Percentiles rank a stretch among this genome's conserved stretches.
Conservation (phyloP, 192 early-diverging fungal species). For the Mortierella alpina region DNA sequence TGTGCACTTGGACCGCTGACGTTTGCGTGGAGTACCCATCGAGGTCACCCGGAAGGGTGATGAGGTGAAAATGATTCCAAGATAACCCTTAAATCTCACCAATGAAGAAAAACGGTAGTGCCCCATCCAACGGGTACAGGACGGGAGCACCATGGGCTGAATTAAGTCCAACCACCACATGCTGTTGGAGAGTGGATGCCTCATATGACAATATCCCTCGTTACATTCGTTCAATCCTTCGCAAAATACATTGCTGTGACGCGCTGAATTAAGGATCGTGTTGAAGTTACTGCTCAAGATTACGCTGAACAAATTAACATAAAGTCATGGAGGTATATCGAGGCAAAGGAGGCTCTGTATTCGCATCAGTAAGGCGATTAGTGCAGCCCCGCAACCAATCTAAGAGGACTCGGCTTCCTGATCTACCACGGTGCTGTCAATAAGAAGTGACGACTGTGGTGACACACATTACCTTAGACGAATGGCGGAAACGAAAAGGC, state of each 20-base stretch:
- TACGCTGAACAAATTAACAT: background rate
- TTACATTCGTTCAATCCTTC: conserved; percentile 9
- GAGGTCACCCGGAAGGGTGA: too few species aligned
- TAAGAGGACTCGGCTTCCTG: conserved; percentile 15
- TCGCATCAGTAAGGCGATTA: conserved; percentile 23
- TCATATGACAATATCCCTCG: background rate
- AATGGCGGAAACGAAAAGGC: too few species aligned
- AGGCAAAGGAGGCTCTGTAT: background rate
- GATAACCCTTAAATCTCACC: too few species aligned
- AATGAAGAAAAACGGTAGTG: too few species aligned
- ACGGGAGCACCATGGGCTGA: conserved; percentile 12
- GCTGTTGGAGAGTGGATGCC: conserved; percentile 9
- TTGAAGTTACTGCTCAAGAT: conserved; percentile 7
- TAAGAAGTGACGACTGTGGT: too few species aligned
- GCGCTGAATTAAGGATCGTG: conserved; percentile 7
- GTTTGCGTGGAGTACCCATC: background rate
- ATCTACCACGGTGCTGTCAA: background rate
- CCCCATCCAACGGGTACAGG: conserved; percentile 19
- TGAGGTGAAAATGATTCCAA: too few species aligned
- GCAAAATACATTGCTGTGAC: conserved; percentile 1
- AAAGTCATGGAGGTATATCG: conserved; percentile 20
- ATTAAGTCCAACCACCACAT: conserved; percentile 20
- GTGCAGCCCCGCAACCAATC: conserved; percentile 18
- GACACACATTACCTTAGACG: too few species aligned
- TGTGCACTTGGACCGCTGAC: background rate